Conservation (phyloP, 2,329 filamentous ascomycete species). For the Aspergillus ochraceoroseus region DNA sequence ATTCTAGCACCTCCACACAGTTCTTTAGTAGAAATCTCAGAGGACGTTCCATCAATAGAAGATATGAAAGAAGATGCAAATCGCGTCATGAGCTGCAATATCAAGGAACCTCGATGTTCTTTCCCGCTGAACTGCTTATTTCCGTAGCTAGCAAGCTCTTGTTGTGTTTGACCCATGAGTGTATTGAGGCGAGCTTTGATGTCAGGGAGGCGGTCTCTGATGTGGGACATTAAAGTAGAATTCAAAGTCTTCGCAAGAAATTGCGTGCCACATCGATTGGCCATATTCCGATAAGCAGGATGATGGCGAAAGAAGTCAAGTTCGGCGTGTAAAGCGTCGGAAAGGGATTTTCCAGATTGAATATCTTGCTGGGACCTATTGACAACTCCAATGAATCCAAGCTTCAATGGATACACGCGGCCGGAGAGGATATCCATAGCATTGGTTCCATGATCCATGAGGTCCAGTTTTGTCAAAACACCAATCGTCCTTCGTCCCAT, state of each 20-base stretch:
- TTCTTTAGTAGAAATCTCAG: constrained; percentile 97
- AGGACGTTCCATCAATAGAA: constrained; percentile 96
- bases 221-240: constrained; percentile 90
- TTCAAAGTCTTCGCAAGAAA: constrained; percentile 93
- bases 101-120: constrained; percentile 90
- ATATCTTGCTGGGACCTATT: constrained; percentile 99
- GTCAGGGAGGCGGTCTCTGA: constrained; percentile 89
- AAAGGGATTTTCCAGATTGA: constrained; percentile 88
- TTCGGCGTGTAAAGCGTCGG: constrained; percentile 84
- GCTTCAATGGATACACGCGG: constrained; percentile 90
- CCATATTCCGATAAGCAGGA: constrained; percentile 94
- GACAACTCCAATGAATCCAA: constrained; percentile 96
- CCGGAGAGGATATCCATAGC: constrained; percentile 96
- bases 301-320: constrained; percentile 95
- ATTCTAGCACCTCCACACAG: constrained; percentile 90
- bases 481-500: constrained; percentile 92
- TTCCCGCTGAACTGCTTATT: constrained; percentile 97
- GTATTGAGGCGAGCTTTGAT: constrained; percentile 98
- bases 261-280: constrained; percentile 85
- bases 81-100: constrained; percentile 94
- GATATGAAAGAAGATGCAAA: constrained; percentile 98
- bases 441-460: constrained; percentile 99
- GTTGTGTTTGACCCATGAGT: constrained; percentile 98
- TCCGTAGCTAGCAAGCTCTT: constrained; percentile 95
- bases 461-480: constrained; percentile 90